These are phyloP conservation scores for Cryptosporidium ubiquitum DNA, from an alignment of 169 alveolate genomes.

Conservation along the genomic window DNA sequence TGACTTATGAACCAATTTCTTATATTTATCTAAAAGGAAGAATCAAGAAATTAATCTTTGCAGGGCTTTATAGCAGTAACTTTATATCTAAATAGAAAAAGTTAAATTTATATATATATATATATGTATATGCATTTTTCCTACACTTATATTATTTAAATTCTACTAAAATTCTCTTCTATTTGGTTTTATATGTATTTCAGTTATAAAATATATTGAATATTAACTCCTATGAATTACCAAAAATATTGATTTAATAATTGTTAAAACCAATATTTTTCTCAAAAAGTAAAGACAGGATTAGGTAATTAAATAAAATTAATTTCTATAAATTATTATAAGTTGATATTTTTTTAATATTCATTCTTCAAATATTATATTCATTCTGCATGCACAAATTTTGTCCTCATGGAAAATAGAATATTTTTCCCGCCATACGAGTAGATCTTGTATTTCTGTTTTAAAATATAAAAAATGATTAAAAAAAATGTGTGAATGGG, in stretches of 20 bases:
- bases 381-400: background rate
- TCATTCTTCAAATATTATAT: background rate
- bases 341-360: background rate
- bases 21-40: too few species aligned
- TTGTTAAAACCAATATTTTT: too few species aligned
- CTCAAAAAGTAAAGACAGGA: too few species aligned
- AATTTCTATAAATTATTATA: too few species aligned
- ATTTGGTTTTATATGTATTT: too few species aligned
- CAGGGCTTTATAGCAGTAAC: background rate
- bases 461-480: background rate
- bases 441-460: slow-evolving; percentile 7
- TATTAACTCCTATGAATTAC: too few species aligned
- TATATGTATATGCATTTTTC: background rate
- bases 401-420: slow-evolving; percentile 12
- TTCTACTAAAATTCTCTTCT: background rate
- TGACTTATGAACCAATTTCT: background rate
- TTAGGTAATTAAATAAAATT: too few species aligned
- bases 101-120: too few species aligned
- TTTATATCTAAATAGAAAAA: too few species aligned
- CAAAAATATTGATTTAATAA: too few species aligned
- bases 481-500: background rate
- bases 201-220: too few species aligned
- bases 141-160: too few species aligned
- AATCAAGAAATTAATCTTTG: background rate
- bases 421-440: slow-evolving; percentile 10